Evolutionary conservation across 768 basidiomycete genomes (phyloP), one percentile per base, ranked within the genome.

Genomic region (Neoboletus magnificus): DNA sequence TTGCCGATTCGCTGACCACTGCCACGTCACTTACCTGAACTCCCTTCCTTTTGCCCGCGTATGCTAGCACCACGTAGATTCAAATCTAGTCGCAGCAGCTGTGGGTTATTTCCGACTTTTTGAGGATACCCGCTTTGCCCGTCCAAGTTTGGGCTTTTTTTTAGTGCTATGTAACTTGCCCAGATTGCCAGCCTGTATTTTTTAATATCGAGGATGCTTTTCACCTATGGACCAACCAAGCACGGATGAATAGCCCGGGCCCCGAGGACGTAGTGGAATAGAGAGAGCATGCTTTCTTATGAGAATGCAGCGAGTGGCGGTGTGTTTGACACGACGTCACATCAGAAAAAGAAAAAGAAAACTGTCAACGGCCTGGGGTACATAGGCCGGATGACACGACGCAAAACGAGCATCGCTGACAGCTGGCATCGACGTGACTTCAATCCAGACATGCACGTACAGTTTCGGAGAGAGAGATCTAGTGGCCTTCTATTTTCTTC

Each of bases 401-500:
- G 27, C 27, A 7, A 30, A 30, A 32, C 32, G 11, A 13, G n/a
- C n/a, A n/a, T n/a, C n/a, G n/a, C n/a, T n/a, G n/a, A n/a, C 33
- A 33, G 13, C 33, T 33, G 5, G 13, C 5, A 5, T 33, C 33
- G 33, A 33, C n/a, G n/a, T 15, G 33, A 33, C 13, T 15, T 33
- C 33, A 33, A 9, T 33, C 33, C 13, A 33, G 15, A 33, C 32
- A 5, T 33, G 13, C 15, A 33, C 5, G 33, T 33, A 37, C 36
- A 4, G 2, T n/a, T 1, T 37, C 8, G 36, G 16, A 37, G 10
- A 37, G 18, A 30, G 20, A 33, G 37, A 37, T 60, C 52, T 60
- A 59, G 15, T n/a, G 12, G 20, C 11, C 4, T 40, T 64, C 56
- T 64, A 61, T 55, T 48, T 23, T 45, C 40, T 20, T 23, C 18